Percentiles rank a stretch among this genome's conserved stretches.
Evolutionary conservation across 768 basidiomycete species (phyloP).

Genomic region (Suillus decipiens): DNA sequence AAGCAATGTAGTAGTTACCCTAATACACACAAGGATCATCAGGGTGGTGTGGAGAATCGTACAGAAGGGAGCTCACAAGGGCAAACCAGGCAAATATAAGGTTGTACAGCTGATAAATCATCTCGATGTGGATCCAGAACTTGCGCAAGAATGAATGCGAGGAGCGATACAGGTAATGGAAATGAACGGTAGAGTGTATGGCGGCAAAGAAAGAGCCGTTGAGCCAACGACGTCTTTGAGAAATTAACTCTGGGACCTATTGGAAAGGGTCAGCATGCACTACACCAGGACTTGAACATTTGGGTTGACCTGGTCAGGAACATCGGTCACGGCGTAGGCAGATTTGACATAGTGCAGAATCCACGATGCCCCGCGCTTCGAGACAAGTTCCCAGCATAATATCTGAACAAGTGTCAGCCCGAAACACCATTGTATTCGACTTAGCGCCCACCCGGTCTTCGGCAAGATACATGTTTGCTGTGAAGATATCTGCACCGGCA

Average conservation of each 20-base stretch:
- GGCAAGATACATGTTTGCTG: constrained; percentile 95
- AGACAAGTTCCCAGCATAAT: constrained; percentile 95
- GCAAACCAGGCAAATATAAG: constrained; percentile 92
- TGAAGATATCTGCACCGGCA: constrained; percentile 87
- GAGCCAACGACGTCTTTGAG: constrained; percentile 94
- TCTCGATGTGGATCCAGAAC: constrained; percentile 93
- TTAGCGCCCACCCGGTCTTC: constrained; percentile 68
- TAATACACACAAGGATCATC: constrained; percentile 23
- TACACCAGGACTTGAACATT: neutral
- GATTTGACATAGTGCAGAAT: constrained; percentile 95
- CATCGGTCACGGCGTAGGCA: constrained; percentile 90
- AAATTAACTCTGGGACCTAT: constrained; percentile 89
- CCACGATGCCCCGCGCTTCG: constrained; percentile 91
- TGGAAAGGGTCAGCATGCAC: constrained; percentile 1
- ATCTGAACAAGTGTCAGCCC: constrained; percentile 51
- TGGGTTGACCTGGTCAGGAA: constrained; percentile 75
- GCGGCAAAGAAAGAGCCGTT: constrained; percentile 99
- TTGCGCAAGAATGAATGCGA: constrained; percentile 82
- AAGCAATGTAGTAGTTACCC: constrained; percentile 93
- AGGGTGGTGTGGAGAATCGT: neutral
- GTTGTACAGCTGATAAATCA: constrained; percentile 89
- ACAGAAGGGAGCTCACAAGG: constrained; percentile 47
- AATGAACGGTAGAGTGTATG: constrained; percentile 89
- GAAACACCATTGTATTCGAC: neutral
- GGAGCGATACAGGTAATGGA: constrained; percentile 93